Evolutionary conservation across 2,329 filamentous ascomycete species (phyloP).

Genomic region (Fusarium sp.): DNA sequence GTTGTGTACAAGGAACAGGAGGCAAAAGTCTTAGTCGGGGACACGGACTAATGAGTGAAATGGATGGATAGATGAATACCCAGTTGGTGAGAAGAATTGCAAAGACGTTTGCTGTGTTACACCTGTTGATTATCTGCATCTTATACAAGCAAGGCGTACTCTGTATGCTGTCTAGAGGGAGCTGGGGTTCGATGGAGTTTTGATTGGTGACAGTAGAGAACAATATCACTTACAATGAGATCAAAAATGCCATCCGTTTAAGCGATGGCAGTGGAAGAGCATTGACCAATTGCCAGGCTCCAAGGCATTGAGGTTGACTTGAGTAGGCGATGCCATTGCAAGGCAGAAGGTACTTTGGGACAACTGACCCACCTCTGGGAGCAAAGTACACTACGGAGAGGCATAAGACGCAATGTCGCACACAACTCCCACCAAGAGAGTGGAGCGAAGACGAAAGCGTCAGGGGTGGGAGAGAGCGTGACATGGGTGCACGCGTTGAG

Average conservation of each 20-base stretch:
- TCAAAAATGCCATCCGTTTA: background rate
- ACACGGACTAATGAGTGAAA: conserved; percentile 18
- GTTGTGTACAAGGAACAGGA: background rate
- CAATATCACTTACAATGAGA: background rate
- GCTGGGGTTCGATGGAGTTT: background rate
- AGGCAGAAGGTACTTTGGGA: conserved; percentile 2
- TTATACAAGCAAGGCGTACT: background rate
- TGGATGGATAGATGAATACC: conserved; percentile 44
- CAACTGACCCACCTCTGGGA: background rate
- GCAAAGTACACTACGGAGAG: conserved; percentile 26
- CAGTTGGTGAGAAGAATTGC: conserved; percentile 15
- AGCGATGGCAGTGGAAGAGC: background rate
- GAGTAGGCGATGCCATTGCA: background rate
- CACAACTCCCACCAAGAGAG: conserved; percentile 15
- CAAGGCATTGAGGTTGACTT: conserved; percentile 5
- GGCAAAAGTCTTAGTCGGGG: background rate
- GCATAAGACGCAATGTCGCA: conserved; percentile 12
- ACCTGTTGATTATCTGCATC: background rate
- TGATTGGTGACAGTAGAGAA: background rate
- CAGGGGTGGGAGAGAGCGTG: conserved; percentile 7
- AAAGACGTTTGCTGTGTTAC: conserved; percentile 6
- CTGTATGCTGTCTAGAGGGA: background rate
- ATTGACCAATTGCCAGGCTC: background rate
- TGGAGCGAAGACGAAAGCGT: conserved; percentile 13
- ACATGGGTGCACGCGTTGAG: conserved; percentile 23